Percentiles rank a stretch among this genome's conserved stretches.
phyloP scores from a whole-genome alignment of 352 stramenopile genomes.

The Globisporangium paddicum region DNA sequence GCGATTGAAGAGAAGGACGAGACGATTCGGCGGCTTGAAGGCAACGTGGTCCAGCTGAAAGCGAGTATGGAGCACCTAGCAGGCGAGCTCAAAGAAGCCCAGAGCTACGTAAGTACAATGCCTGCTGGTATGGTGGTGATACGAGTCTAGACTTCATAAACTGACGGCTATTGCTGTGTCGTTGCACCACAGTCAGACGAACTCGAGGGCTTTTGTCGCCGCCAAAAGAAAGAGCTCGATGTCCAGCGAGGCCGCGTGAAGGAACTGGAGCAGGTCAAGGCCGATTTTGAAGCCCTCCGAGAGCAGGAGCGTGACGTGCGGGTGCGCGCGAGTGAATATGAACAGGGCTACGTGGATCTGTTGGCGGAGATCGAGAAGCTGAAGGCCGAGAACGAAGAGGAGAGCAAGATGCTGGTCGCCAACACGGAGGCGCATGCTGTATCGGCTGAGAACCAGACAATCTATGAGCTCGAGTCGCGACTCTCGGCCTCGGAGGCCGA shows the following conservation, averaged over 20 bases:
- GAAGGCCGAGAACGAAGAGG: constrained; percentile 40
- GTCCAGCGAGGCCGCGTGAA: constrained; percentile 23
- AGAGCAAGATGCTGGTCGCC: constrained; percentile 42
- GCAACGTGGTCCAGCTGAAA: constrained; percentile 25
- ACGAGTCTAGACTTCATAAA: not conserved
- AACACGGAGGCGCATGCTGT: constrained; percentile 41
- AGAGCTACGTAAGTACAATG: constrained; percentile 44
- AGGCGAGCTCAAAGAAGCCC: constrained; percentile 43
- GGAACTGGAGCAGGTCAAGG: constrained; percentile 24
- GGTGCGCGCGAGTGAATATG: constrained; percentile 49
- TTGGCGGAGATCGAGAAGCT: constrained; percentile 44
- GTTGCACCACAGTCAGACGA: constrained; percentile 28
- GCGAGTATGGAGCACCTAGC: constrained; percentile 37
- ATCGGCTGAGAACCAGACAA: constrained; percentile 43
- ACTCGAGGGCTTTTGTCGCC: constrained; percentile 29
- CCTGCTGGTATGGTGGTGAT: not conserved
- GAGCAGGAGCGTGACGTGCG: constrained; percentile 34
- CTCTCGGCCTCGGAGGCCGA: constrained; percentile 54
- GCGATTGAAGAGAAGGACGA: constrained; percentile 22
- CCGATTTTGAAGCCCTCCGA: constrained; percentile 28
- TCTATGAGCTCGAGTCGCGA: constrained; percentile 63
- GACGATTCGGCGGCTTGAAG: constrained; percentile 23
- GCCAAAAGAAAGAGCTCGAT: constrained; percentile 30
- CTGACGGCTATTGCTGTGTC: not conserved
- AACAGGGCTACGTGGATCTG: constrained; percentile 60